Evolutionary conservation across 2,329 filamentous ascomycete species (phyloP).

Genomic region (Claviceps humidiphila): DNA sequence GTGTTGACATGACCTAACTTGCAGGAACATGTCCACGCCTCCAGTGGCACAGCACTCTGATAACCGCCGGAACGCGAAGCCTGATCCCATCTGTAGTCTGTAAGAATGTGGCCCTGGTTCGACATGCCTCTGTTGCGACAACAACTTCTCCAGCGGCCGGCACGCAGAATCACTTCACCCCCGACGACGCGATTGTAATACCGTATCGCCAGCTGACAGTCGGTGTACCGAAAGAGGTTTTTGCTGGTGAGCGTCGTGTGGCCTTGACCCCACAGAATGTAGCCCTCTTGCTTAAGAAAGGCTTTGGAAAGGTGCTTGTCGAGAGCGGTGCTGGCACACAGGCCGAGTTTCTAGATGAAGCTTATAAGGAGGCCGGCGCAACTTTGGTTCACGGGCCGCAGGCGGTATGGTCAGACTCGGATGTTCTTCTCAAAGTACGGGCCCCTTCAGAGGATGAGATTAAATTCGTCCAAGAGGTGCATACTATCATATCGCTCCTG

Average conservation of each 20-base stretch:
- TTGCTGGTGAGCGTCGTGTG: conserved; percentile 65
- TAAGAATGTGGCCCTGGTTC: conserved; percentile 23
- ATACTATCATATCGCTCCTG: conserved; percentile 70
- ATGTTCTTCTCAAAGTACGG: conserved; percentile 77
- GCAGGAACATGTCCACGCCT: conserved; percentile 14
- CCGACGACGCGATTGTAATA: conserved; percentile 28
- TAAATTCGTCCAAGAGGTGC: conserved; percentile 50
- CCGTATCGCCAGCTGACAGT: conserved; percentile 64
- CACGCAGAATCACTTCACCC: conserved; percentile 26
- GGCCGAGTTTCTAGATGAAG: conserved; percentile 65
- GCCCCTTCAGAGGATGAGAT: conserved; percentile 60
- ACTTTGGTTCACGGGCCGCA: conserved; percentile 55
- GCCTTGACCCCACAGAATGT: conserved; percentile 79
- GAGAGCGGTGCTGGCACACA: conserved; percentile 67
- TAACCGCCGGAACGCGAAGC: conserved; percentile 15
- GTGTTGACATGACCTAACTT: conserved; percentile 2
- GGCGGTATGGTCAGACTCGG: conserved; percentile 58
- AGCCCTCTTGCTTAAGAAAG: conserved; percentile 70
- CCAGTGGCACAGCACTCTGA: conserved; percentile 26
- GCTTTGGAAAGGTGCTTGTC: conserved; percentile 62
- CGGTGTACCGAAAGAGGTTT: conserved; percentile 70
- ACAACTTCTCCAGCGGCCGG: conserved; percentile 13
- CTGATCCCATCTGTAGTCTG: conserved; percentile 16
- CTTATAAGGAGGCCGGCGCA: conserved; percentile 66
- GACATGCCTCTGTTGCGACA: conserved; percentile 22